Percentiles rank a stretch among this genome's conserved stretches.
phyloP scores from a whole-genome alignment of 169 alveolate species.

The Plasmodium coatneyi region DNA sequence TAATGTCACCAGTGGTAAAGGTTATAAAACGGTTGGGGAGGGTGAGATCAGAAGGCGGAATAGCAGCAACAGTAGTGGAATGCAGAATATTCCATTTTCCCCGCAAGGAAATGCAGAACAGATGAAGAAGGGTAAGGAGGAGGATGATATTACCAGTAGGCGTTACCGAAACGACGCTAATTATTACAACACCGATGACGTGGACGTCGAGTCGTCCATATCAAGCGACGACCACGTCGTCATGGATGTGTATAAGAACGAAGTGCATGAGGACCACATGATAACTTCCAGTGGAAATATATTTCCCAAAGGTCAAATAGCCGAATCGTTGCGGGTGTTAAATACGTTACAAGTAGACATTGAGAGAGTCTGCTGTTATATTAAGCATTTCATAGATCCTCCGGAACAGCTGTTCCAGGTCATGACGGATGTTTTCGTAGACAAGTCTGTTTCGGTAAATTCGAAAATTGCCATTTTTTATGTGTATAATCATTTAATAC shows the following conservation, averaged over 20 bases:
- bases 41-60: neutral
- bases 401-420: slow-evolving; percentile 56
- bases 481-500: slow-evolving; percentile 75
- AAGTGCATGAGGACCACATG: neutral
- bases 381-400: slow-evolving; percentile 73
- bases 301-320: slow-evolving; percentile 40
- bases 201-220: slow-evolving; percentile 26
- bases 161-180: neutral
- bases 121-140: neutral
- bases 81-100: neutral
- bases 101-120: neutral
- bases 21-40: neutral
- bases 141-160: neutral
- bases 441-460: slow-evolving; percentile 18
- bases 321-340: slow-evolving; percentile 58
- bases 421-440: slow-evolving; percentile 50
- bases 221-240: neutral
- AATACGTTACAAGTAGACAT: slow-evolving; percentile 72
- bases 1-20: neutral
- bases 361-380: slow-evolving; percentile 73
- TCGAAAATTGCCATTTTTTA: slow-evolving; percentile 72
- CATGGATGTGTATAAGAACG: neutral
- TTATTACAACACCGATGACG: neutral
- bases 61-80: neutral
- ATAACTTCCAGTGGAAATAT: slow-evolving; percentile 8